Evolutionary conservation across 257 asterid species (phyloP).

Genomic region (Orobanche coerulescens): DNA sequence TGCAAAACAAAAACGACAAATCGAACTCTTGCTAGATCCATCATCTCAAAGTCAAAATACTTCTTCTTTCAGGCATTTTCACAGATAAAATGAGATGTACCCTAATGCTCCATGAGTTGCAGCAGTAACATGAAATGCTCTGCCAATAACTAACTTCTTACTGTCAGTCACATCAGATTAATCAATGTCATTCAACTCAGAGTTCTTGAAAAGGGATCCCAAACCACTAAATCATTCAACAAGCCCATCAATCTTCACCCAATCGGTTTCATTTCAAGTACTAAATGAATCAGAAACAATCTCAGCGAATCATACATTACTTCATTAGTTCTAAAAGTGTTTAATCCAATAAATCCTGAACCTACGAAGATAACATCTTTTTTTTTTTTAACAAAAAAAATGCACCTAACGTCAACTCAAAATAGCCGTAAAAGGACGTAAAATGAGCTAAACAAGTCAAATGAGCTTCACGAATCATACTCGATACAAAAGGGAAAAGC

Average conservation of each 20-base stretch:
- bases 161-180: background rate
- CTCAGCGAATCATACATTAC: background rate
- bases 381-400: background rate
- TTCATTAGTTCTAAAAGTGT: background rate
- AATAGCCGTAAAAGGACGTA: background rate
- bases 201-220: background rate
- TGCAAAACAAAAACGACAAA: background rate
- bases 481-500: background rate
- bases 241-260: background rate
- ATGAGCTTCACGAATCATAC: constrained; percentile 11
- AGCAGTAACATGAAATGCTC: constrained; percentile 12
- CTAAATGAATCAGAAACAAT: constrained; percentile 7
- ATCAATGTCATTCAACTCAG: background rate
- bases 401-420: too few species aligned
- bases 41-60: constrained; percentile 8
- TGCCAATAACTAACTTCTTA: background rate
- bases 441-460: constrained; percentile 18
- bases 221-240: background rate
- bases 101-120: constrained; percentile 16
- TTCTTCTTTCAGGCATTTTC: background rate
- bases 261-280: background rate
- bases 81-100: background rate
- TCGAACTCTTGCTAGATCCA: background rate
- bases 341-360: background rate
- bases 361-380: background rate